These are phyloP conservation scores for Orbilia blumenaviensis DNA, from an alignment of 2,329 filamentous ascomycete species.

Conservation along the genomic window DNA sequence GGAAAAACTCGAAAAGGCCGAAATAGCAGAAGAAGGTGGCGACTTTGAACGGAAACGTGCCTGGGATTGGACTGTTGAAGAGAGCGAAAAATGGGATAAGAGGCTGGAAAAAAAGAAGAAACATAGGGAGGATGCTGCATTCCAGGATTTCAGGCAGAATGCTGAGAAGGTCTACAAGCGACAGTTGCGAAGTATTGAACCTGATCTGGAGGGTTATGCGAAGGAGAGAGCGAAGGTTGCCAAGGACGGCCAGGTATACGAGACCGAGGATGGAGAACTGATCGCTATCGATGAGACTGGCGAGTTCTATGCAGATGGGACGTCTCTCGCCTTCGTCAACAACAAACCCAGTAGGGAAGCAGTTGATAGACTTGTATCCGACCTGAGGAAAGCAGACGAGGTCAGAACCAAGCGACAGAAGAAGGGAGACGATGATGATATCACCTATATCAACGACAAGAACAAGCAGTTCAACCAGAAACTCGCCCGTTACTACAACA, in stretches of 20 bases:
- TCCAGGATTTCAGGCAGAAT: slow-evolving; percentile 87
- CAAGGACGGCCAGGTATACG: slow-evolving; percentile 86
- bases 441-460: slow-evolving; percentile 99
- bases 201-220: slow-evolving; percentile 85
- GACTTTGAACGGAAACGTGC: slow-evolving; percentile 98
- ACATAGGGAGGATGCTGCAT: slow-evolving; percentile 84
- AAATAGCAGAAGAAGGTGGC: slow-evolving; percentile 82
- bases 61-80: slow-evolving; percentile 98
- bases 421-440: slow-evolving; percentile 83
- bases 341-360: slow-evolving; percentile 88
- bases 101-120: slow-evolving; percentile 84
- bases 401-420: slow-evolving; percentile 83
- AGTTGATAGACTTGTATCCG: slow-evolving; percentile 84
- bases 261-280: slow-evolving; percentile 93
- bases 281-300: slow-evolving; percentile 93
- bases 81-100: slow-evolving; percentile 92
- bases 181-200: slow-evolving; percentile 79
- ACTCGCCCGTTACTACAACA: slow-evolving; percentile 93
- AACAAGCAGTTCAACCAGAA: slow-evolving; percentile 99
- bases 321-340: slow-evolving; percentile 80
- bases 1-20: slow-evolving; percentile 92
- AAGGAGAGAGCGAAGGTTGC: slow-evolving; percentile 86
- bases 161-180: slow-evolving; percentile 93
- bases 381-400: slow-evolving; percentile 89
- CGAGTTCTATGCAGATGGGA: slow-evolving; percentile 86